Evolutionary conservation across 805 yeast genomes (phyloP), one percentile per base, ranked within the genome.

Genomic region (Wickerhamia fluorescens): DNA sequence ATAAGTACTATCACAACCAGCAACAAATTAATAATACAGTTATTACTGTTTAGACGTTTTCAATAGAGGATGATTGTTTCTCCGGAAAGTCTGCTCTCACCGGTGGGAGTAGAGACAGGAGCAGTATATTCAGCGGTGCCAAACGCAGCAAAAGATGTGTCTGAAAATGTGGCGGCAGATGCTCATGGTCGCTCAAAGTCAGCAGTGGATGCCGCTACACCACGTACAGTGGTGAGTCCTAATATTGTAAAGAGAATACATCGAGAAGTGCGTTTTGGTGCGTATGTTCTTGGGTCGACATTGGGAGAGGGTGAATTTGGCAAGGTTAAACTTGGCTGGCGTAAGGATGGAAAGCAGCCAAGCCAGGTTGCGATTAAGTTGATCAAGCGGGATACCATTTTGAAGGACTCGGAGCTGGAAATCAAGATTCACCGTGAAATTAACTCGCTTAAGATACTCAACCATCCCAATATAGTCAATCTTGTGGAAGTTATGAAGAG

Each of bases 291-390:
- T 6, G 98, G 97, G 3, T 78, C 94, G 9, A 89, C 98, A 1
- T 61, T 92, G 9, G 98, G 98, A 19, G 96, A 92, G 58, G 98
- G 98, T 27, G 98, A 92, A 51, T 92, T 92, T 56, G 98, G 98
- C 35, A 89, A 92, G 56, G 98, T 92, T 34, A 92, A 89, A 53
- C 66, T 92, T 14, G 97, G 96, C 9, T 89, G 96, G 96, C 69
- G 94, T 36, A 84, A 83, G 51, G 88, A 78, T 44, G 87, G 86
- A 12, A 61, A 74, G 48, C 73, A 75, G 35, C 80, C 86, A 3
- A 71, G 80, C 21, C 94, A 87, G 58, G 95, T 86, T 7, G 98
- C 98, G 26, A 87, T 92, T 45, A 92, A 92, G 50, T 73, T 92
- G 37, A 86, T 92, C 34, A 76, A 88, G 45, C 71, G 95, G 44